A percentile compares a stretch with the other conserved stretches of the same genome.
Evolutionary conservation across 108 stramenopile species (phyloP).

Genomic region (Mediolabrus comicus): DNA sequence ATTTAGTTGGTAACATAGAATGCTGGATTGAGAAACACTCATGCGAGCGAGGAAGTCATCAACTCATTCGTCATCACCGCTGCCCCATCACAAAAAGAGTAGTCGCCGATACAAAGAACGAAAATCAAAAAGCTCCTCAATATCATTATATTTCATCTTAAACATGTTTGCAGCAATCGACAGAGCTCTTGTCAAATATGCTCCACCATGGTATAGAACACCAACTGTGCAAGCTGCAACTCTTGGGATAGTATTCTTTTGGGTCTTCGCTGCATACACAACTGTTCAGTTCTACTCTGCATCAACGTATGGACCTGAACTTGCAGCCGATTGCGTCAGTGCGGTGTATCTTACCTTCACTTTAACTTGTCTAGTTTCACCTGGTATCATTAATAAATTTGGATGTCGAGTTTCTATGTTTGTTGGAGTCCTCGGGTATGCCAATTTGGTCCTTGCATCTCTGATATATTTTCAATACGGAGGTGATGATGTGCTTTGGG

Average conservation of each 20-base stretch:
- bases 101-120: background rate
- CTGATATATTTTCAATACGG: constrained; percentile 44
- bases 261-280: constrained; percentile 54
- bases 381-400: constrained; percentile 40
- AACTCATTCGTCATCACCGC: background rate
- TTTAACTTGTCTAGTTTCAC: constrained; percentile 40
- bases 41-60: background rate
- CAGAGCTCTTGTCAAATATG: constrained; percentile 6
- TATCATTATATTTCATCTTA: background rate
- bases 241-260: constrained; percentile 55
- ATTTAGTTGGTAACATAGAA: too few species aligned
- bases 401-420: constrained; percentile 44
- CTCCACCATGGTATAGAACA: constrained; percentile 40
- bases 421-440: constrained; percentile 51
- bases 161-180: constrained; percentile 11
- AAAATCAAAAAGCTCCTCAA: background rate
- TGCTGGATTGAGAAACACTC: too few species aligned
- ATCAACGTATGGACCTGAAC: constrained; percentile 38
- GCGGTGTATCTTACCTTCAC: constrained; percentile 45
- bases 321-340: constrained; percentile 44
- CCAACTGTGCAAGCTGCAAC: constrained; percentile 29
- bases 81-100: background rate
- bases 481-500: constrained; percentile 21
- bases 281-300: constrained; percentile 57
- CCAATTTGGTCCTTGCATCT: constrained; percentile 22